These are phyloP conservation scores for Aspergillus baeticus DNA, from an alignment of 495 filamentous ascomycete species.

Conservation along the genomic window DNA sequence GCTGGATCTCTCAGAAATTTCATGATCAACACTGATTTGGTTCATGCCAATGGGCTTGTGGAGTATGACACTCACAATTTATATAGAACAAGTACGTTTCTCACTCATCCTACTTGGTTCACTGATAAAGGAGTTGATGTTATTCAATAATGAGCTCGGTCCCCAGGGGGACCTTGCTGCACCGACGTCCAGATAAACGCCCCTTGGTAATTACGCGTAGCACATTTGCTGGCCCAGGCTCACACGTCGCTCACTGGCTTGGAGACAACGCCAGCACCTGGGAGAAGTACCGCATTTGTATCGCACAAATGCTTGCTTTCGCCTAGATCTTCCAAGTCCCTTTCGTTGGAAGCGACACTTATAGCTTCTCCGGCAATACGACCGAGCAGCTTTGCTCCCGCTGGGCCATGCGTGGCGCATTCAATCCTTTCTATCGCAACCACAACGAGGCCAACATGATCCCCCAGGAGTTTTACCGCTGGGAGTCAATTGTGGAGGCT, in stretches of 20 bases:
- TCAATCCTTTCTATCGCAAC: slow-evolving; percentile 81
- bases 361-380: slow-evolving; percentile 70
- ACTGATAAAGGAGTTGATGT: not conserved
- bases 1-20: slow-evolving; percentile 67
- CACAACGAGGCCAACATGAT: slow-evolving; percentile 57
- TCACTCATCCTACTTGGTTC: too few species aligned
- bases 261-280: slow-evolving; percentile 79
- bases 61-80: slow-evolving; percentile 87
- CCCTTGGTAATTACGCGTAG: slow-evolving; percentile 81
- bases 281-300: slow-evolving; percentile 70
- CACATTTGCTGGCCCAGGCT: slow-evolving; percentile 78
- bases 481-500: slow-evolving; percentile 59
- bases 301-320: slow-evolving; percentile 70
- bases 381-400: slow-evolving; percentile 78
- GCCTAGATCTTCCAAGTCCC: slow-evolving; percentile 79
- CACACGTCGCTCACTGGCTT: slow-evolving; percentile 78
- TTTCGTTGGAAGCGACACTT: slow-evolving; percentile 82
- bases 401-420: slow-evolving; percentile 78
- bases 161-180: slow-evolving; percentile 66
- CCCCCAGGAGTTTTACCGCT: slow-evolving; percentile 79
- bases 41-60: slow-evolving; percentile 64
- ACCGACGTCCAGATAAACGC: slow-evolving; percentile 61
- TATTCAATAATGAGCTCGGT: slow-evolving; percentile 67
- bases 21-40: slow-evolving; percentile 71
- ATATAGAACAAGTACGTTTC: slow-evolving; percentile 64